Evolutionary conservation across 1,139 yeast species (phyloP), one percentile per base, ranked within the genome.

Genomic region (Suhomyces bokatorum): DNA sequence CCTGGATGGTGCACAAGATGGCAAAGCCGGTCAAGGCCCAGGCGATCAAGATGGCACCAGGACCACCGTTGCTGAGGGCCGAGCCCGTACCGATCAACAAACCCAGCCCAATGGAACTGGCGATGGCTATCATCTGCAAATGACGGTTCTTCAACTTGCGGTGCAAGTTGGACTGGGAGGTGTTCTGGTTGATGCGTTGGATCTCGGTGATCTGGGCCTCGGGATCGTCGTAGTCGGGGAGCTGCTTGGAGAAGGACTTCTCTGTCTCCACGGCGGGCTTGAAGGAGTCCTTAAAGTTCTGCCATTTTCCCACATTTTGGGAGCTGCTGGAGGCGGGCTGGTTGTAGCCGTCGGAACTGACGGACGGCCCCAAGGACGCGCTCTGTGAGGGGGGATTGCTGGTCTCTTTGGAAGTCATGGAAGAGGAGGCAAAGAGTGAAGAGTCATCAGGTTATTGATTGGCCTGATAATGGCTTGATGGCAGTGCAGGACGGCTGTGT

Each of bases 21-120:
- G 64, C 62, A 31, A 59, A 48, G 0, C 69, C 69, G 2, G 66
- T 64, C 29, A 64, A 48, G 1, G 61, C 57, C 66, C 67, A 66
- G 7, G 67, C 68, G 35, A 66, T 62, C 39, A 79, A 83, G 33
- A 86, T 80, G 17, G 89, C 81, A 10, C 60, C 67, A 2, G 95
- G 84, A 59, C 87, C 87, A 47, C 89, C 90, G 32, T 54, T 49
- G 11, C 48, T 43, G 46, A 61, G 54, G 6, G 62, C 62, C 27
- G 56, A 48, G 8, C 64, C 66, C 2, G 64, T 58, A 41, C 66
- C 66, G 37, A 61, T 54, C 39, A 61, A 57, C 43, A 40, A 50
- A 5, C 66, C 66, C 45, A 60, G 62, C 35, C 78, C 78, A 35
- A 73, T 69, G 16, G 65, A 59, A 22, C 62, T 57, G 14, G 64